Base-by-base conservation (phyloP, 2,329 filamentous ascomycete genomes). In the Pseudopyrenochaeta lycopersici region DNA sequence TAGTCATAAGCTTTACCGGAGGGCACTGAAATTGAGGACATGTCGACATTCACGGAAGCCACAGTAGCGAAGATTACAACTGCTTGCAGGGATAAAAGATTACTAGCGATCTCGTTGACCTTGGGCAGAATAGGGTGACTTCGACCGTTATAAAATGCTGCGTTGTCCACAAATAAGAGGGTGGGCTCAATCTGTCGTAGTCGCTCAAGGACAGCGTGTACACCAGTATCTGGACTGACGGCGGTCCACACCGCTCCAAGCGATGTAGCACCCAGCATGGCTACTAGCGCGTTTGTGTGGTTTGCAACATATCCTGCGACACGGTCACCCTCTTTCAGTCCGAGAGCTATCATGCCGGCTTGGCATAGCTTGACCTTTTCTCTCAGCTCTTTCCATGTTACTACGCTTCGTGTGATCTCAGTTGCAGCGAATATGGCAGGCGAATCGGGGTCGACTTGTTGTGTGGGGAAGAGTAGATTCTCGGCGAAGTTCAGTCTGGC, bases 171-270 rank as follows among this genome's bases (percentile, higher is more conserved):
- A 68, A 97, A 96, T 3, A 98, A 79, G 1, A 96, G 77, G 54
- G 85, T 87, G 3, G 95, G 94, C 56, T 88, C 85, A 62, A 98
- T 95, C 78, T 98, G 95, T 40, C 84, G 84, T 56, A 98, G 78
- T 7, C 95, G 85, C 72, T 98, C 95, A 21, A 98, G 79, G 1
- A 98, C 93, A 14, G 93, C 94, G 66, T 91, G 91, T 1, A 96
- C 91, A 10, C 94, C 94, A 14, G 90, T 97, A 74, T 98, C 94
- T 2, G 94, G 92, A 66, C 91, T 96, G 43, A 97, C 91, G 6
- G 90, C 90, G 0, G 93, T 97, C 94, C 94, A 98, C 32, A 97
- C 85, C 14, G 90, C 93, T 27, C 95, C 95, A 2, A 97, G 76
- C 1, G 91, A 87, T 0, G 92, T 88, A 0, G 92, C 85, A 1